A percentile compares a stretch with the other conserved stretches of the same genome.
Conservation (phyloP, 495 filamentous ascomycete genomes). For the Neurospora hispaniola region DNA sequence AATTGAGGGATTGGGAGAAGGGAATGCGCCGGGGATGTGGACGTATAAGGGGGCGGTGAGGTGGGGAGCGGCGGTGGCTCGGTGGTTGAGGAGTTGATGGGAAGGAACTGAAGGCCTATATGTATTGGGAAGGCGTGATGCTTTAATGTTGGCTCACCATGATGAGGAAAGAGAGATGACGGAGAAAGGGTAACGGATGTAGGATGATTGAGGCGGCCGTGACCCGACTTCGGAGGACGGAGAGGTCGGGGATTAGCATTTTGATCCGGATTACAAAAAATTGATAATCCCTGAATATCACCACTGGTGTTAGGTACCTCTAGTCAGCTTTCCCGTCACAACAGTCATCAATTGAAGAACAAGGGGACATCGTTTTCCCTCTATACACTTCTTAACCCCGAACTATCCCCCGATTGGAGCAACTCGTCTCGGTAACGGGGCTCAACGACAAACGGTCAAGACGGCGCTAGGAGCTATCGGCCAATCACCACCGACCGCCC, state of each 20-base stretch:
- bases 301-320: background rate
- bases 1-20: slow-evolving; percentile 60
- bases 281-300: background rate
- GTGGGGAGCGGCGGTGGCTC: slow-evolving; percentile 50
- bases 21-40: slow-evolving; percentile 58
- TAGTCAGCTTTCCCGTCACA: background rate
- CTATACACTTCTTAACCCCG: background rate
- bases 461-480: background rate
- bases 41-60: slow-evolving; percentile 56
- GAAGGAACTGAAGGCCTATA: background rate
- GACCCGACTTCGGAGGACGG: background rate
- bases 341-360: background rate
- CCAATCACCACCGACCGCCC: background rate
- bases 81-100: background rate
- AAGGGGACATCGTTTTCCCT: background rate
- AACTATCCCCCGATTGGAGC: background rate
- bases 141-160: background rate
- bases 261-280: background rate
- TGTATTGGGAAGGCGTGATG: background rate
- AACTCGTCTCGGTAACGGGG: background rate
- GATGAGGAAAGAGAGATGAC: too few species aligned
- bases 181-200: background rate
- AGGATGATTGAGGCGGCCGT: background rate
- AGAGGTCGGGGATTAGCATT: background rate
- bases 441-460: background rate